These are phyloP conservation scores for Blastocystis hominis DNA, from an alignment of 352 stramenopile genomes.

Conservation along the genomic window DNA sequence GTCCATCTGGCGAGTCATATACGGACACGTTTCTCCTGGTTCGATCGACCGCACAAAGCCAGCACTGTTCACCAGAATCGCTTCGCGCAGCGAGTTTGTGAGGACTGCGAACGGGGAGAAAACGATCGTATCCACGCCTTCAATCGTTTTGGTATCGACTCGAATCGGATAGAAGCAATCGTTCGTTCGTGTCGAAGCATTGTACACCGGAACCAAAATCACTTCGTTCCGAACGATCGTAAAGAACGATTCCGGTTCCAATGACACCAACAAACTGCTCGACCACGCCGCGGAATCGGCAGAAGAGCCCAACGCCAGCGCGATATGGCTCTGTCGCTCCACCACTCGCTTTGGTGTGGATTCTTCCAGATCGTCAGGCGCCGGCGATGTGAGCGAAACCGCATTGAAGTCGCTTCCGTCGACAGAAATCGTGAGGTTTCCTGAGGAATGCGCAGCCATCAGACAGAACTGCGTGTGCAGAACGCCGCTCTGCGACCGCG, in stretches of 20 bases:
- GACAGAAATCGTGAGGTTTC: background rate
- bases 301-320: background rate
- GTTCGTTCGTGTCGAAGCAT: background rate
- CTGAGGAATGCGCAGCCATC: background rate
- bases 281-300: background rate
- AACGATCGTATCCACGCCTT: background rate
- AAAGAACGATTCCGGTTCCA: background rate
- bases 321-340: background rate
- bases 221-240: background rate
- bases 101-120: slow-evolving; percentile 1
- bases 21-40: background rate
- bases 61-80: background rate
- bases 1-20: background rate
- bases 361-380: background rate
- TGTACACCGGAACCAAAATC: slow-evolving; percentile 29
- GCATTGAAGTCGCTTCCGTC: background rate
- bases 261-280: background rate
- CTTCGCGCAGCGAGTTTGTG: background rate
- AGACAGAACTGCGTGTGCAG: background rate
- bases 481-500: background rate
- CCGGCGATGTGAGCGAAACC: background rate
- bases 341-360: background rate
- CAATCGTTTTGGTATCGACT: background rate
- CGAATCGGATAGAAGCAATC: background rate
- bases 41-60: background rate